Conservation (phyloP, 2,329 filamentous ascomycete genomes). For the Intubia oerlemansii region DNA sequence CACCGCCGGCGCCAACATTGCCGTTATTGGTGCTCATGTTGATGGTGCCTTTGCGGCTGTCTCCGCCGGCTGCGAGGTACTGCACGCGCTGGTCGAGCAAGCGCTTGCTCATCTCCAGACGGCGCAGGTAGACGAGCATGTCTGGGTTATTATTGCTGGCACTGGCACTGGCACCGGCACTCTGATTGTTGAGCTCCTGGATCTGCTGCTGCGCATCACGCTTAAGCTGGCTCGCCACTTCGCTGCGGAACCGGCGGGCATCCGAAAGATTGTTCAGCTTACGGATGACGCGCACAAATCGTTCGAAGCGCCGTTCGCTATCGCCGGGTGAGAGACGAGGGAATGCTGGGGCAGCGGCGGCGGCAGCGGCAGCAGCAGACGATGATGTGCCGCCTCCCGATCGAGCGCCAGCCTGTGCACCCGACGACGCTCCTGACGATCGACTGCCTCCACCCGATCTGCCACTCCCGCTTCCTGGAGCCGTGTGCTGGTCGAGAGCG, state of each 20-base stretch:
- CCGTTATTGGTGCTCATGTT: background rate
- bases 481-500: conserved; percentile 86
- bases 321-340: conserved; percentile 66
- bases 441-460: too few relatives aligned
- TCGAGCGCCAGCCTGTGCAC: conserved; percentile 17
- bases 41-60: conserved; percentile 15
- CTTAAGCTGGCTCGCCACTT: conserved; percentile 80
- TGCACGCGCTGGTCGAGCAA: conserved; percentile 79
- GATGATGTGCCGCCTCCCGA: too few relatives aligned
- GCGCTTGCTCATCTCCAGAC: conserved; percentile 78
- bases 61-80: conserved; percentile 51
- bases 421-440: too few relatives aligned
- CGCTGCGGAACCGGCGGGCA: conserved; percentile 75
- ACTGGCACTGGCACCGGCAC: background rate
- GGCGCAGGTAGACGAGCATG: conserved; percentile 55
- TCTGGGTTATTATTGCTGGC: conserved; percentile 37
- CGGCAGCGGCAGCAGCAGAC: conserved; percentile 46
- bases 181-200: conserved; percentile 1
- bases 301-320: conserved; percentile 81
- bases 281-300: conserved; percentile 75
- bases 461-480: too few relatives aligned
- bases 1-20: background rate
- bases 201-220: conserved; percentile 52
- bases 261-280: conserved; percentile 84
- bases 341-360: conserved; percentile 23